These are phyloP conservation scores for Sphaceloma murrayae DNA, from an alignment of 2,329 filamentous ascomycete species.

Conservation along the genomic window DNA sequence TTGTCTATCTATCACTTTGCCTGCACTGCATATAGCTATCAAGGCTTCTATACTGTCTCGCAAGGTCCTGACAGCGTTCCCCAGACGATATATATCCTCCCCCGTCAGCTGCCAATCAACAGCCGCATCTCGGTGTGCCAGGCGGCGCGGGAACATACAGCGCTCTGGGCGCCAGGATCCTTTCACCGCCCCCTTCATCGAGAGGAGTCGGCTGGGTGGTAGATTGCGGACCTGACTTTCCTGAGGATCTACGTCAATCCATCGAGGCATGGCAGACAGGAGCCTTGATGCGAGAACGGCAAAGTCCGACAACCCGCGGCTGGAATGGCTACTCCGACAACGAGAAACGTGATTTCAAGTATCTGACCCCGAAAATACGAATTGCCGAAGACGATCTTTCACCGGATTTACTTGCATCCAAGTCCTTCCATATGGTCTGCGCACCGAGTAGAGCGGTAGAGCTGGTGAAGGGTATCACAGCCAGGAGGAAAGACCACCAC, in stretches of 20 bases:
- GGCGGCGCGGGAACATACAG: conserved; percentile 84
- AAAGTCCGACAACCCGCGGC: conserved; percentile 71
- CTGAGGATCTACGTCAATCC: conserved; percentile 49
- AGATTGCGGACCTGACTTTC: conserved; percentile 83
- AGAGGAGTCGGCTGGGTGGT: conserved; percentile 77
- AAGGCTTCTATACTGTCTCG: conserved; percentile 7
- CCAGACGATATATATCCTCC: conserved; percentile 85
- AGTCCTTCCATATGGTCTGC: conserved; percentile 81
- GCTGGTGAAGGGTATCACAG: conserved; percentile 61
- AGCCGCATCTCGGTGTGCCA: conserved; percentile 61
- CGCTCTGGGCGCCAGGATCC: conserved; percentile 77
- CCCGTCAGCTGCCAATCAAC: conserved; percentile 48
- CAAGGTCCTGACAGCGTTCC: conserved; percentile 14
- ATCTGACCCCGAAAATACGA: conserved; percentile 75
- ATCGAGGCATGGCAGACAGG: conserved; percentile 70
- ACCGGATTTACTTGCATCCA: conserved; percentile 56
- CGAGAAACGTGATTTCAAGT: conserved; percentile 56
- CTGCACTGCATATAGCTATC: background rate
- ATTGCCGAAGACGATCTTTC: conserved; percentile 65
- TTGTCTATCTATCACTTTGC: background rate
- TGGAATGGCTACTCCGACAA: conserved; percentile 80
- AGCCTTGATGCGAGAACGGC: conserved; percentile 56
- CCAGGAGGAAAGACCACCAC: conserved; percentile 37
- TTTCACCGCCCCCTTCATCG: conserved; percentile 64
- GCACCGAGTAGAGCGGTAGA: conserved; percentile 66